Conservation (phyloP, 1,284 basidiomycete species). For the Ustanciosporium gigantosporum region DNA sequence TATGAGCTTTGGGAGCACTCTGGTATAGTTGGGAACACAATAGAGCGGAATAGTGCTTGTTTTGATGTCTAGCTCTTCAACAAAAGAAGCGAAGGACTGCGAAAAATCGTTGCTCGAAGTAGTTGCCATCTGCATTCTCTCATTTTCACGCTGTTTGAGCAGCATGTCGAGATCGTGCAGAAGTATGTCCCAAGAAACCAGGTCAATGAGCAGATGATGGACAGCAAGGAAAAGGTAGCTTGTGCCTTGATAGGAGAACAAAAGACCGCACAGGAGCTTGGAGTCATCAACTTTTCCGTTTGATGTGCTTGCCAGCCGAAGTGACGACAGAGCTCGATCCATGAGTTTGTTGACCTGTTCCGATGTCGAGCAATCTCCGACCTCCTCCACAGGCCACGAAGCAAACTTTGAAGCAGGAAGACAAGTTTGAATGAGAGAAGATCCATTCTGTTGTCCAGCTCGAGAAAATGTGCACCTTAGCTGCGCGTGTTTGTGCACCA, state of each 20-base stretch:
- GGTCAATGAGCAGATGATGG: slow-evolving; percentile 4
- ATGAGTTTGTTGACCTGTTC: background rate
- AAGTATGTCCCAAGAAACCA: slow-evolving; percentile 2
- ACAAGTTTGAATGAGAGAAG: background rate
- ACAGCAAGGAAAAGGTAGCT: slow-evolving; percentile 1
- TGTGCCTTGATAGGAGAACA: background rate
- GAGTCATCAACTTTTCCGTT: background rate
- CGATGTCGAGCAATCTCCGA: background rate
- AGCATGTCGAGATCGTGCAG: background rate
- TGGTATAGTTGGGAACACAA: background rate
- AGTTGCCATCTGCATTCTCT: background rate
- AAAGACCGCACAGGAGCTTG: background rate
- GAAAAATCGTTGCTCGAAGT: background rate
- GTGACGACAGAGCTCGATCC: background rate
- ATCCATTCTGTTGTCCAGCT: background rate
- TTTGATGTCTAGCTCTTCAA: background rate
- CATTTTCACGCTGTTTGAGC: background rate
- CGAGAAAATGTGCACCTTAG: background rate
- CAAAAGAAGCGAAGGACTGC: background rate
- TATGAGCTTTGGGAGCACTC: no score
- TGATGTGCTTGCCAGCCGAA: background rate
- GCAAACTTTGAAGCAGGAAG: background rate
- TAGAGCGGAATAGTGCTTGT: background rate
- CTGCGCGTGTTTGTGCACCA: background rate
- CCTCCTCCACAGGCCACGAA: background rate